These are phyloP conservation scores for Polytolypa hystricis DNA, from an alignment of 2,329 filamentous ascomycete species.

Conservation along the genomic window DNA sequence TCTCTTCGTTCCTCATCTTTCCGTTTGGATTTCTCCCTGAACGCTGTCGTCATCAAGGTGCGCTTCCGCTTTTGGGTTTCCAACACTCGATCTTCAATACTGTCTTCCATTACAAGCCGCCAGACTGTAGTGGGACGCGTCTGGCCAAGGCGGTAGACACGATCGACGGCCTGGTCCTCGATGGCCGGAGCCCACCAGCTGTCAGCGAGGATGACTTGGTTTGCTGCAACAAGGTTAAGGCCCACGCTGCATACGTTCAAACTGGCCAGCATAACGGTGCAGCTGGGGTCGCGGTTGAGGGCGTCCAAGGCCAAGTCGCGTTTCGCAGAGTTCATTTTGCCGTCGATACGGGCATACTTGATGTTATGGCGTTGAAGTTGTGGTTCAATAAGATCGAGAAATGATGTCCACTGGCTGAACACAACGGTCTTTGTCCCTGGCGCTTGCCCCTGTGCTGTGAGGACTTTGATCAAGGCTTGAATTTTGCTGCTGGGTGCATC, in stretches of 20 bases:
- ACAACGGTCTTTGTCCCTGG: conserved; percentile 64
- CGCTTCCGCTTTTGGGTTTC: conserved; percentile 70
- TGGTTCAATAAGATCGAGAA: conserved; percentile 63
- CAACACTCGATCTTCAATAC: conserved; percentile 71
- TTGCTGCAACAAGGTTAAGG: conserved; percentile 73
- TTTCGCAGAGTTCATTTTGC: conserved; percentile 58
- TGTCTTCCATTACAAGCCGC: conserved; percentile 67
- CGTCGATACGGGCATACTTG: conserved; percentile 63
- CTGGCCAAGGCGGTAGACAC: conserved; percentile 77
- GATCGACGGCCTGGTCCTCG: conserved; percentile 82
- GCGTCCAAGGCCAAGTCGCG: conserved; percentile 62
- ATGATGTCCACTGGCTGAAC: conserved; percentile 71
- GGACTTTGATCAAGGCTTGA: conserved; percentile 62
- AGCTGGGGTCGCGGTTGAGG: conserved; percentile 56
- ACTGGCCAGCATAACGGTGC: conserved; percentile 69
- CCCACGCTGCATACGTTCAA: conserved; percentile 75
- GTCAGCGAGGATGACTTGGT: conserved; percentile 73
- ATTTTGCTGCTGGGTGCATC: conserved; percentile 70
- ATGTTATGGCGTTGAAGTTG: conserved; percentile 52
- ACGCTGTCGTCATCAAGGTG: conserved; percentile 64
- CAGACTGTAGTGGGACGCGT: conserved; percentile 68
- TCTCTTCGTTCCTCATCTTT: conserved; percentile 45
- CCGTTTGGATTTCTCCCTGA: conserved; percentile 54
- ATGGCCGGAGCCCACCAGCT: conserved; percentile 91
- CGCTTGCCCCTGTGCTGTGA: conserved; percentile 56